Base-by-base conservation (phyloP, 83 land plant genomes). In the Diphasiastrum complanatum region DNA sequence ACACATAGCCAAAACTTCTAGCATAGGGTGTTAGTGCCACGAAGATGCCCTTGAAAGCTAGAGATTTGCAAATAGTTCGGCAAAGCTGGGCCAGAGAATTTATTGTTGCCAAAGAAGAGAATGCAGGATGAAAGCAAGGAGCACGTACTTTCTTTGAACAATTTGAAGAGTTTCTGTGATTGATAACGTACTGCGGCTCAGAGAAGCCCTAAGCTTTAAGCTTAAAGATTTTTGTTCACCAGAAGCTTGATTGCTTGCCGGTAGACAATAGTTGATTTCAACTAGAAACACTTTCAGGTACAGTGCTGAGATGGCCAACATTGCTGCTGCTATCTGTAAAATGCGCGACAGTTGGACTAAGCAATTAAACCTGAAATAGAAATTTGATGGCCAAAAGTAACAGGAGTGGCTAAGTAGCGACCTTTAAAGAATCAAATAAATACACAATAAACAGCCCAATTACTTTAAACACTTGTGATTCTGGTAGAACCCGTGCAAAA, bases 211-310 rank as follows among this genome's bases (percentile, higher is more conserved):
- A 28, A 38, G 60, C 47, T 38, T 24, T 10, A 30, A 40, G 23
- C 34, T 46, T 56, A 47, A 19, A 22, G 58, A 24, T 23, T 69
- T 51, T 26, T 50, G 22, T 24, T 22, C 33, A 24, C 2, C 28
- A 22, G 16, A 45, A 61, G 26, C 40, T 33, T 29, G 68, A 10
- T 61, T 22, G 28, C 33, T 38, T 61, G 48, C 49, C 19, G 51
- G 68, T 16, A 30, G 49, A 25, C 16, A 31, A 30, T 26, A n/a
- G 11, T 69, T 64, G 24, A 82, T 64, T 25, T 86, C 91, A 19
- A 58, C 50, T 33, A 86, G 66, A 52, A 84, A 84, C 11, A 70
- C 24, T 64, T 49, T 76, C 77, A 84, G 58, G 63, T 83, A 87
- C 10, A 72, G 66, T 4, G 72, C 75, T 3, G 88, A 71, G 35